A percentile compares a stretch with the other conserved stretches of the same genome.
Conservation (phyloP, 306 rosid species). For the Gillenia trifoliata region DNA sequence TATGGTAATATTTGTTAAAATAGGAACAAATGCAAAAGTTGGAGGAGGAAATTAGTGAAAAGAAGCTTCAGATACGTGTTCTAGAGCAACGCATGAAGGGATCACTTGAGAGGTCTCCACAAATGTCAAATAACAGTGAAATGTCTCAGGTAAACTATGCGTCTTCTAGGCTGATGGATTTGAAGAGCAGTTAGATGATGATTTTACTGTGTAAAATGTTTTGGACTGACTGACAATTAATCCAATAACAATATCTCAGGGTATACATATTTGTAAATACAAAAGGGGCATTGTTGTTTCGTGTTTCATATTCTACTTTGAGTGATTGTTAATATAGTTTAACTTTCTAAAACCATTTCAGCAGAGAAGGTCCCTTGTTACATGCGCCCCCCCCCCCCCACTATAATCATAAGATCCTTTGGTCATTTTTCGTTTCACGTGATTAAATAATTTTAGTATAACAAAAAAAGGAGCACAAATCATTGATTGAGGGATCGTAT, state of each 20-base stretch:
- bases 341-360: background rate
- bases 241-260: background rate
- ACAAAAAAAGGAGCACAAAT: background rate
- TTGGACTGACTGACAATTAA: background rate
- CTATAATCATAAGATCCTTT: background rate
- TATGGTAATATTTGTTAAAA: slow-evolving; percentile 23
- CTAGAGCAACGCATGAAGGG: slow-evolving; percentile 80
- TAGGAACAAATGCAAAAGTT: slow-evolving; percentile 68
- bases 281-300: background rate
- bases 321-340: background rate
- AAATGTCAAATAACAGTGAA: slow-evolving; percentile 42
- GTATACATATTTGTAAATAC: background rate
- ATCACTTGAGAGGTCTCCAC: slow-evolving; percentile 53
- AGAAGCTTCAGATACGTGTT: slow-evolving; percentile 64
- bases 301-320: background rate
- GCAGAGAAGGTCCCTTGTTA: background rate
- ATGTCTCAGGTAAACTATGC: slow-evolving; percentile 54
- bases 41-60: slow-evolving; percentile 73
- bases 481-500: background rate
- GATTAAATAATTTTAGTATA: background rate
- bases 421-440: background rate
- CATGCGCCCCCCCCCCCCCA: too few species aligned
- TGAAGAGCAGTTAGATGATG: background rate
- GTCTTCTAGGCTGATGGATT: background rate
- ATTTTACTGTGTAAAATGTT: slow-evolving; percentile 2